phyloP scores from a whole-genome alignment of 768 basidiomycete genomes.

The Infundibulicybe gibba region DNA sequence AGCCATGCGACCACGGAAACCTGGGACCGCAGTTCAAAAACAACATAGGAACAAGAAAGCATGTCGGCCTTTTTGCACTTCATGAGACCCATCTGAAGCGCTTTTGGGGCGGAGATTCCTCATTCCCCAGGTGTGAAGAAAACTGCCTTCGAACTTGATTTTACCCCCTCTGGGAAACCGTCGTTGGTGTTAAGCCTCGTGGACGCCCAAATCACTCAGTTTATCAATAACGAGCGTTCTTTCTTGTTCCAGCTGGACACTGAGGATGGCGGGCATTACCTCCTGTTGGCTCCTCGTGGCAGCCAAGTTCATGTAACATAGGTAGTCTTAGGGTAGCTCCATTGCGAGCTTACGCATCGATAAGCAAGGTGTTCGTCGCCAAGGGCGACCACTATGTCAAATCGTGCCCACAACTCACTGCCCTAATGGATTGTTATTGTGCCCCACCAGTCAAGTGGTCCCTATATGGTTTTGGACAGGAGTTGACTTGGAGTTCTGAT shows the following conservation, averaged over 20 bases:
- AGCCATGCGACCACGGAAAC: slow-evolving; percentile 63
- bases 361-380: no score
- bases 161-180: slow-evolving; percentile 68
- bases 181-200: slow-evolving; percentile 71
- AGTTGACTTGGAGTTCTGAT: slow-evolving; percentile 8
- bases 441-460: no score
- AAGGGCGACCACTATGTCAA: no score
- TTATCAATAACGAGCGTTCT: slow-evolving; percentile 78
- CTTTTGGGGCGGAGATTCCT: slow-evolving; percentile 66
- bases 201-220: slow-evolving; percentile 65
- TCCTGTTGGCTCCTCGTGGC: no score
- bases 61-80: slow-evolving; percentile 82
- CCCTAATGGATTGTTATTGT: no score
- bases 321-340: no score
- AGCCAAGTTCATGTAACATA: no score
- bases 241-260: slow-evolving; percentile 82
- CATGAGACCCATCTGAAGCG: slow-evolving; percentile 88
- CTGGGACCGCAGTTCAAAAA: slow-evolving; percentile 49
- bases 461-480: no score
- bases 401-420: no score
- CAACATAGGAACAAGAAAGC: slow-evolving; percentile 84
- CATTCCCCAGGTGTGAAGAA: slow-evolving; percentile 42
- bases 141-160: slow-evolving; percentile 74
- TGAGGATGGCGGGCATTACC: slow-evolving; percentile 82
- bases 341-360: no score